Base-by-base conservation (phyloP, 495 filamentous ascomycete species). In the Chaetomidium leptoderma region DNA sequence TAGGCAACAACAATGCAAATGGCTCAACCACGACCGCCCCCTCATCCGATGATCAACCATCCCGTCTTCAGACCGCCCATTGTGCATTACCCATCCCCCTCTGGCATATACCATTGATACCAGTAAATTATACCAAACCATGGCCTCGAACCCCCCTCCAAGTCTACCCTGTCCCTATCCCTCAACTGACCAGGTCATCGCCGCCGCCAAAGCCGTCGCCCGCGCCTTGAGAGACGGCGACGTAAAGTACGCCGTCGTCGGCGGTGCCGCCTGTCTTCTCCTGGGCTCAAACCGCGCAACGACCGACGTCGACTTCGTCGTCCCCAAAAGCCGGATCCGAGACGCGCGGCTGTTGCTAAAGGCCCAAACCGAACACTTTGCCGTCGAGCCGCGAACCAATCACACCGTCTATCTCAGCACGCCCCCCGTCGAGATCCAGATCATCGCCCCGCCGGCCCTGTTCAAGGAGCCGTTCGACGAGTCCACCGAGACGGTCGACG, bases 391-490 rank as follows among this genome's bases (percentile, higher is more conserved):
- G 14, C 37, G 39, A 9, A 54, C 51, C 26, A 54, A 44, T 17
- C 51, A 33, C 51, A 44, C 51, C 26, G 24, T 24, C 9, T 54
- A 32, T 14, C 39, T 32, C 17, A 23, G 51, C 26, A 32, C 26
- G 14, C 39, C 51, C 0, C 10, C 37, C 10, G n/a, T 54, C 26
- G 39, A 44, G 4, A 54, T 54, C 27, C 26, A 54, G 35, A 44
- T 54, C 51, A 43, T 44, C 7, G 17, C 51, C 37, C 51, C 51
- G 8, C 51, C 51, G 0, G 51, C 37, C 3, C 14, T 54, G 27
- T 54, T 54, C 51, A 54, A 10, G 27, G 39, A 54, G 27, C 51
- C 51, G 3, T 54, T 44, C n/a, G 39, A 44, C n/a, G 35, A 44
- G 24, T 21, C n/a, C 4, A 54, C 51, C n/a, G 51, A 54, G 16